Base-by-base conservation (phyloP, 768 basidiomycete species). In the Hericium rajendrae region DNA sequence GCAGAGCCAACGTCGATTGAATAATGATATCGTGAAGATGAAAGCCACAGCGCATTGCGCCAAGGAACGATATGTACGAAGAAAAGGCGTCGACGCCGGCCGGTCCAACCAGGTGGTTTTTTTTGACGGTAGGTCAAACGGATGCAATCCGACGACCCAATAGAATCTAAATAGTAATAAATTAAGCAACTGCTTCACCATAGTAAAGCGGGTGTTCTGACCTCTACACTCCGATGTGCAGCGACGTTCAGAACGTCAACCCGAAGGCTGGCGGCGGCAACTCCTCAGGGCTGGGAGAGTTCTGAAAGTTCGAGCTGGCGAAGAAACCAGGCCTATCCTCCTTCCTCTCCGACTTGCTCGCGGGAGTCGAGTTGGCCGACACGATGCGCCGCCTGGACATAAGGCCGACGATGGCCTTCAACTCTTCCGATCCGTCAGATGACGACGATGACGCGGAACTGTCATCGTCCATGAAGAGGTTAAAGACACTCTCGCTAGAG, bases 251-350 rank as follows among this genome's bases (percentile, higher is more conserved):
- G 48, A 43, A 61, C 63, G 59, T 59, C 57, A 64, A 56, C 69
- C 68, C 68, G 66, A 86, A 83, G 61, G 77, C 73, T 56, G 86
- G 86, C 59, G 82, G 79, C 49, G 88, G 88, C 51, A 91, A 72
- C 66, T 87, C 87, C 59, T 90, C 88, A 54, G 88, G 88, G 65
- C 84, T 88, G 15, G 88, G 88, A 58, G 86, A 88, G 75, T 89
- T 91, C 77, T 90, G 88, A 81, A 89, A 91, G 65, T 78, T 74
- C 37, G 87, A 89, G 65, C 86, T 89, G 62, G 88, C 88, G 69
- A 87, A 91, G 67, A 81, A 88, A 8, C 78, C 52, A 18, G 52
- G 60, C 15, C 38, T 48, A 10, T 26, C 49, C 39, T 52, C 24
- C 39, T 32, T 18, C 28, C 38, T 38, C 16, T 54, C 48, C 38